Base-by-base conservation (phyloP, 2,329 filamentous ascomycete genomes). In the Fusarium sterilihyphosum region DNA sequence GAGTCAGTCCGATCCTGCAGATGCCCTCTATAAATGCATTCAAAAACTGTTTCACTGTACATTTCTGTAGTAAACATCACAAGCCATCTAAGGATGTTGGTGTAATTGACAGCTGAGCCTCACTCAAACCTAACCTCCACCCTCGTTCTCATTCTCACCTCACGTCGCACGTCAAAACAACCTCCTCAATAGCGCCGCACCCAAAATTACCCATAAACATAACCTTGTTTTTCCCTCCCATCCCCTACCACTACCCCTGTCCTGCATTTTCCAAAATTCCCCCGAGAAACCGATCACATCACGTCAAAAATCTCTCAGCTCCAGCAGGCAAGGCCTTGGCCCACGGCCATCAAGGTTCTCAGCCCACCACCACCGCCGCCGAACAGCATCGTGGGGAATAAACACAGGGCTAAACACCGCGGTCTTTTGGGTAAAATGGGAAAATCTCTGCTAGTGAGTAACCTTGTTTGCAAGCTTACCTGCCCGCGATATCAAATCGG, bases 291-390 rank as follows among this genome's bases (percentile, higher is more conserved):
- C 8, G 24, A 29, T 53, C 49, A 53, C 49, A 24, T 33, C 40
- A 43, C 44, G 18, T 58, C 33, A 43, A 41, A 73, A 56, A 70
- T 46, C 46, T 70, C 61, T 65, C 65, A 66, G 56, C n/a, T 50
- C 58, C 24, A 31, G 62, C 43, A 64, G 22, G 13, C 40, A n/a
- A n/a, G 52, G 18, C 31, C 47, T 64, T 67, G 69, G 67, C 67
- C 38, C 35, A 47, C 16, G 66, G 61, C 75, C 76, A 77, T 77
- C 75, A 65, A 40, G 75, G 75, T 77, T 77, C 75, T 77, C 65
- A 73, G 60, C 53, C 58, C 56, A 62, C 61, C 44, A 29, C 35
- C 29, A 38, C 50, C 43, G 41, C 37, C n/a, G 57, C 38, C 12
- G 38, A 22, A 40, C 8, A 43, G 44, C 18, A 49, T 22, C 18